Evolutionary conservation across 1,284 basidiomycete genomes (phyloP), one percentile per base, ranked within the genome.

Genomic region (Puccinia sorghi): DNA sequence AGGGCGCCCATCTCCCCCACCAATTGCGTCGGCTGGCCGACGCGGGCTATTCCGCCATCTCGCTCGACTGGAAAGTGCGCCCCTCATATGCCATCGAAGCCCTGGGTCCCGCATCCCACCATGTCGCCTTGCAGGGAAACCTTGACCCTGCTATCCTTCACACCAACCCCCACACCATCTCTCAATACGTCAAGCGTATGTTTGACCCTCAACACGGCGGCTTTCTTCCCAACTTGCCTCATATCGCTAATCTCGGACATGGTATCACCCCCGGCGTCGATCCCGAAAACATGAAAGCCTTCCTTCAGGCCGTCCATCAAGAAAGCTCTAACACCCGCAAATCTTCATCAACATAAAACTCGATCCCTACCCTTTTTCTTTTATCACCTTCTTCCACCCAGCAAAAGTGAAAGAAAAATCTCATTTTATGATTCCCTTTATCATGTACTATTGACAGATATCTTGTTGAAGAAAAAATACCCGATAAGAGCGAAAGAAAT

Each of bases 211-310:
- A 98, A 86, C 88, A 88, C 59, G 84, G 85, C 13, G 87, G 75
- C n/a, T 78, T 78, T 50, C 50, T 37, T 27, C 22, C 8, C 27
- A 20, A 71, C 43, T 63, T 78, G 20, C 66, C 66, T 48, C 75
- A 78, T 52, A 97, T 99, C 83, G 92, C 92, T 37, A 99, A 99
- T 86, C 86, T 99, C 46, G 97, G 97, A 1, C 97, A 99, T 85
- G 96, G 96, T 4, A 97, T 99, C 82, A 78, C 75, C 3, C 75
- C 75, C n/a, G 67, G 57, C 37, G 75, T 78, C 13, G 75, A 78
- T 52, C 75, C 75, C 2, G 67, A 78, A n/a, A 25, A 22, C 43
- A 78, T 78, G 75, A 48, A 32, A n/a, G 48, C 56, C 4, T 78
- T 78, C 41, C 37, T 78, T 0, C 32, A 78, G 59, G 67, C 75